Base-by-base conservation (phyloP, 495 filamentous ascomycete genomes). In the Lasiosphaeria ovina region DNA sequence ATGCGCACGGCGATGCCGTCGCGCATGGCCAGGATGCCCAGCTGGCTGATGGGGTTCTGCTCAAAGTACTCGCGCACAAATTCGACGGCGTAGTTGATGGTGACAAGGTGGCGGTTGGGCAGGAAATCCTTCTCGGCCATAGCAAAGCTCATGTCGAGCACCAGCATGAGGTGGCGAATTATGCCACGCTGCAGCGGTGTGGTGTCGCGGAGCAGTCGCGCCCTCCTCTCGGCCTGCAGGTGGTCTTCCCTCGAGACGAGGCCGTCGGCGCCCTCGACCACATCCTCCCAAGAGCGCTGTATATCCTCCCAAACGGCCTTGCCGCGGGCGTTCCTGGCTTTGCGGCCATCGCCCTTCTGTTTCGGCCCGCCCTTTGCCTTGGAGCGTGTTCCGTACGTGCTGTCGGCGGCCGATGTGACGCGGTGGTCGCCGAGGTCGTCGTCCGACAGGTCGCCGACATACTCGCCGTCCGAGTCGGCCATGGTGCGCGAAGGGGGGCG, bases 41-140 rank as follows among this genome's bases (percentile, higher is more conserved):
- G 80, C 69, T 98, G 95, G 35, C 91, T 94, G 72, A 98, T 98
- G n/a, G 94, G 94, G 61, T 98, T 98, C 72, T 98, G 94, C 72
- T 97, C 93, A 71, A 98, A 98, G 75, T 92, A 98, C 65, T 97
- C 95, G 50, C 86, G 82, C 42, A 97, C 88, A 71, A 97, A 98
- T 60, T 90, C 88, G 61, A 88, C 82, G 50, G 92, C 89, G 76
- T 93, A 95, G 64, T 87, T 87, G 60, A 97, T 81, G 8, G 87
- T 87, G 42, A 96, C 81, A 47, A 91, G 82, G 72, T 93, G 92
- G 36, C 93, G 84, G 17, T 84, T 97, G 6, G 94, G 94, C 12
- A 91, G 85, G 36, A 98, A 79, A 66, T 98, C 94, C 72, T 97
- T 98, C 74, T 98, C 94, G 12, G 83, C 75, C 94, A 98, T 98